Conservation (phyloP, 2,329 filamentous ascomycete genomes). For the Pestalotiopsis sp. region DNA sequence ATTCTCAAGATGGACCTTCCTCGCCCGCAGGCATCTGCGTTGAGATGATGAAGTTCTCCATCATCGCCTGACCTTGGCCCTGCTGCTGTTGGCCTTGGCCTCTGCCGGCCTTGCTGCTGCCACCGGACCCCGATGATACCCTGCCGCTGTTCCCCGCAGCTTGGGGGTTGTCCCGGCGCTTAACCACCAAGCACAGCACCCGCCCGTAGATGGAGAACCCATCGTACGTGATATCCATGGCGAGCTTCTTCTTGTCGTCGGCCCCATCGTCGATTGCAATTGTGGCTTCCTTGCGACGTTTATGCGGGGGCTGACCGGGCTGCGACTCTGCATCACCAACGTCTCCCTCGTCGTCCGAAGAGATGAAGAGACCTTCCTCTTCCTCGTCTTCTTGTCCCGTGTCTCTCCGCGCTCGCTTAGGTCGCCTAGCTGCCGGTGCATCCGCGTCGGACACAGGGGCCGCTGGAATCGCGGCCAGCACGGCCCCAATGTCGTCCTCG, state of each 20-base stretch:
- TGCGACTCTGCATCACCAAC: constrained; percentile 27
- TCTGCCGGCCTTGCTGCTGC: constrained; percentile 25
- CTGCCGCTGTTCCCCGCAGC: constrained; percentile 34
- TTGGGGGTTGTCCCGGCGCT: constrained; percentile 66
- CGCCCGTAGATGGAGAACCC: constrained; percentile 95
- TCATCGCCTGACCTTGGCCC: constrained; percentile 62
- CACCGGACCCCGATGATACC: constrained; percentile 30
- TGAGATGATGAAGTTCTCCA: constrained; percentile 84
- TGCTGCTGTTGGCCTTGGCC: constrained; percentile 20
- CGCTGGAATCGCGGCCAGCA: constrained; percentile 59
- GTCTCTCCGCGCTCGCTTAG: constrained; percentile 34
- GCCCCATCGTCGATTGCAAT: constrained; percentile 33
- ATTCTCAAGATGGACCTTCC: constrained; percentile 21
- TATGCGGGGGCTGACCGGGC: constrained; percentile 41
- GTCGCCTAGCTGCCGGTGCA: constrained; percentile 27
- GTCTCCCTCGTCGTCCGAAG: constrained; percentile 36
- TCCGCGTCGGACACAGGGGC: constrained; percentile 26
- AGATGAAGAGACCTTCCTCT: constrained; percentile 36
- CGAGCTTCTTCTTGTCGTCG: constrained; percentile 89
- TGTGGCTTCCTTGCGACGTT: constrained; percentile 44
- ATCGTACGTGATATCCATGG: constrained; percentile 85
- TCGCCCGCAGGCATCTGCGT: constrained; percentile 64
- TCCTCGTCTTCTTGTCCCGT: constrained; percentile 27
- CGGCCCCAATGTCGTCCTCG: constrained; percentile 59
- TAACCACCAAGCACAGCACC: constrained; percentile 87